These are phyloP conservation scores for Nannizziopsis arthrosporioides DNA, from an alignment of 2,329 filamentous ascomycete species.

Conservation along the genomic window DNA sequence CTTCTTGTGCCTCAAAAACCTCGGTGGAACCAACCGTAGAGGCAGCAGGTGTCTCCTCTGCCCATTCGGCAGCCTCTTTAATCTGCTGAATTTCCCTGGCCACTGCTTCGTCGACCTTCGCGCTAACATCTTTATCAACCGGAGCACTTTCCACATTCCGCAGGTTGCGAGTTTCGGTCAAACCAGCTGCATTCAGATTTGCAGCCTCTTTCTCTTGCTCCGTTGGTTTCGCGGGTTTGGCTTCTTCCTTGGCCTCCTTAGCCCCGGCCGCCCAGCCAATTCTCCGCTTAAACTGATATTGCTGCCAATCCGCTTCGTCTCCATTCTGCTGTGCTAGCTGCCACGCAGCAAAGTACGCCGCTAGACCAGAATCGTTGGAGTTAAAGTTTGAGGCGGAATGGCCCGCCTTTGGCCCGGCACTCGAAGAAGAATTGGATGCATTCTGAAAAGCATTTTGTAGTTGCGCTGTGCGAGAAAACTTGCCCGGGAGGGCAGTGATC, in stretches of 20 bases:
- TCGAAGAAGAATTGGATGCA: conserved; percentile 35
- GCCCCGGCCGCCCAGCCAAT: conserved; percentile 69
- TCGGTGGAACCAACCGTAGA: conserved; percentile 19
- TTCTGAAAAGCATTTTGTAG: conserved; percentile 68
- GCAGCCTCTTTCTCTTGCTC: conserved; percentile 13
- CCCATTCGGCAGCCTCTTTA: conserved; percentile 41
- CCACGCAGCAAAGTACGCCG: conserved; percentile 84
- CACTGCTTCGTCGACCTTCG: conserved; percentile 74
- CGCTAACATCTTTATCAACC: conserved; percentile 44
- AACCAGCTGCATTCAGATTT: conserved; percentile 35
- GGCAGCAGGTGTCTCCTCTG: conserved; percentile 26
- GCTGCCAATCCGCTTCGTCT: conserved; percentile 72
- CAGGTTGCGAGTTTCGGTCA: conserved; percentile 51
- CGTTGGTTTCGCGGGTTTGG: conserved; percentile 18
- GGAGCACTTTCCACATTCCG: conserved; percentile 42
- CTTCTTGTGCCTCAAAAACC: conserved; percentile 10
- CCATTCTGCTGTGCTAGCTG: conserved; percentile 62
- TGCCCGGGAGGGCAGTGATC: conserved; percentile 40
- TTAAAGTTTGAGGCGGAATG: conserved; percentile 43
- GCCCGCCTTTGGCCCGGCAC: conserved; percentile 45
- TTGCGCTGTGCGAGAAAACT: conserved; percentile 47
- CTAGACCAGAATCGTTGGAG: conserved; percentile 54
- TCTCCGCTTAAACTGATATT: conserved; percentile 77
- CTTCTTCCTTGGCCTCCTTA: conserved; percentile 25
- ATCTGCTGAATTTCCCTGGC: conserved; percentile 59